Evolutionary conservation across 2,329 filamentous ascomycete genomes (phyloP).

Genomic region (Pseudogymnoascus sp.): DNA sequence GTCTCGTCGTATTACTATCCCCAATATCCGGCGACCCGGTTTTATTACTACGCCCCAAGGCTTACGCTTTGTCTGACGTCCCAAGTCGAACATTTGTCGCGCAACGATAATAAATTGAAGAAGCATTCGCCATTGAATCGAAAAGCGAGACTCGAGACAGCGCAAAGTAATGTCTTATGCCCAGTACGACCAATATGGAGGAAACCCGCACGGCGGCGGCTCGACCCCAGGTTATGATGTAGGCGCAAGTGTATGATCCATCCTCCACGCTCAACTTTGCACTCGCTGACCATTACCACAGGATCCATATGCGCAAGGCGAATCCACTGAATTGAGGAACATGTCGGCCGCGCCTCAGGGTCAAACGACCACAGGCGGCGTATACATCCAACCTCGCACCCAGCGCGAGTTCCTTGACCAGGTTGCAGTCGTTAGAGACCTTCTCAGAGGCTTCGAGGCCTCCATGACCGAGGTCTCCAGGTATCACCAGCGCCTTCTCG

Average conservation of each 20-base stretch:
- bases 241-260: conserved; percentile 13
- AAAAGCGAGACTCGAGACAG: too few relatives aligned
- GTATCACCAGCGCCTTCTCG: conserved; percentile 65
- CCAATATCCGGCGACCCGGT: neutral
- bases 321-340: conserved; percentile 20
- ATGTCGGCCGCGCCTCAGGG: conserved; percentile 23
- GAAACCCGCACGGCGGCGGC: conserved; percentile 58
- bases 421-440: conserved; percentile 58
- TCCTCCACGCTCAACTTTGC: neutral
- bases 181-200: conserved; percentile 46
- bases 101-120: neutral
- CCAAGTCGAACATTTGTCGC: neutral
- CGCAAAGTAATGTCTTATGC: conserved; percentile 48
- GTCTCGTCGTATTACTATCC: neutral
- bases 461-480: conserved; percentile 61
- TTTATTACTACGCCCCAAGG: neutral
- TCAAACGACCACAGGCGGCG: conserved; percentile 17
- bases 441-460: conserved; percentile 59
- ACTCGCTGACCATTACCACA: conserved; percentile 10
- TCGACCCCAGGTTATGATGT: conserved; percentile 34
- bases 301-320: conserved; percentile 18
- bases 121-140: neutral
- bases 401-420: conserved; percentile 63
- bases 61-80: conserved; percentile 5
- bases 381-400: conserved; percentile 39